Evolutionary conservation across 306 rosid genomes (phyloP).

Genomic region (Aeschynomene evenia): DNA sequence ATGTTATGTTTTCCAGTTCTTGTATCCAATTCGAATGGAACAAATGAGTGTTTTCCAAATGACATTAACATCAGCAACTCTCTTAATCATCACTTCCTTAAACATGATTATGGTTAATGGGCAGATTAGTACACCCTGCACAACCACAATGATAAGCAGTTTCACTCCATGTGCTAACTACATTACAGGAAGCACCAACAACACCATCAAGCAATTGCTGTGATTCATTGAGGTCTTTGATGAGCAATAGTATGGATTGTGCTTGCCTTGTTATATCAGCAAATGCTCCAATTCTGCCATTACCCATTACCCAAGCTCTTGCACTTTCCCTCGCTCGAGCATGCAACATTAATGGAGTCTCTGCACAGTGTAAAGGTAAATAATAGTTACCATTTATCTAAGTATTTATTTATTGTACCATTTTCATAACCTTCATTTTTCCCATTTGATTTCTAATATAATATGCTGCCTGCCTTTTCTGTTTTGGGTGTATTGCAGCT

Average conservation of each 20-base stretch:
- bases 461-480: background rate
- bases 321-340: constrained; percentile 55
- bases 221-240: constrained; percentile 46
- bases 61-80: constrained; percentile 20
- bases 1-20: too few species aligned
- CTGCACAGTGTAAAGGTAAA: constrained; percentile 70
- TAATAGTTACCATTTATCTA: background rate
- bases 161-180: constrained; percentile 78
- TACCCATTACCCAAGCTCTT: constrained; percentile 53
- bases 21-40: too few species aligned
- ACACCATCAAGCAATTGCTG: constrained; percentile 55
- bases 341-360: constrained; percentile 44
- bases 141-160: constrained; percentile 52
- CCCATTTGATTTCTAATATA: constrained; percentile 16
- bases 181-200: constrained; percentile 68
- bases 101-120: constrained; percentile 34
- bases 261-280: constrained; percentile 64
- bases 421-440: constrained; percentile 15
- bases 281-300: constrained; percentile 52
- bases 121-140: constrained; percentile 58
- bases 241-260: constrained; percentile 47
- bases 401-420: background rate
- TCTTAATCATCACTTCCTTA: constrained; percentile 34
- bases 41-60: constrained; percentile 19
- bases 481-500: constrained; percentile 45